These are phyloP conservation scores for Thermoascus crustaceus DNA, from an alignment of 2,329 filamentous ascomycete genomes.

Conservation along the genomic window DNA sequence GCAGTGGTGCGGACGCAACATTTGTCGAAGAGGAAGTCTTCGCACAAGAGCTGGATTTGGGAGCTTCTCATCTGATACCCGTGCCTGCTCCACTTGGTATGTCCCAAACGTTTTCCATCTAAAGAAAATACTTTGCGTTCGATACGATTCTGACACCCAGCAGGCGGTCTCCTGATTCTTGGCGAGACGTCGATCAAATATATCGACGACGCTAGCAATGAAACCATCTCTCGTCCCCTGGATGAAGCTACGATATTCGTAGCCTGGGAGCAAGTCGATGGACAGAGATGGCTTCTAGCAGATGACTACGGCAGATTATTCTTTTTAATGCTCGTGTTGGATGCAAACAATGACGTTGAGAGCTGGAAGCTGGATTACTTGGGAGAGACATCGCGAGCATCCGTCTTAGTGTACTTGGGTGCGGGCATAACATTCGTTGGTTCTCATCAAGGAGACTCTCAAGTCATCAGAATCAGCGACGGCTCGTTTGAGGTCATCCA, in stretches of 20 bases:
- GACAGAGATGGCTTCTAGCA: constrained; percentile 73
- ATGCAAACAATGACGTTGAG: constrained; percentile 56
- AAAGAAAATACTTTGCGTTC: constrained; percentile 43
- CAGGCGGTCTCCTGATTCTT: constrained; percentile 64
- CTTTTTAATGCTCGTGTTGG: constrained; percentile 68
- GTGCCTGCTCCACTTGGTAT: constrained; percentile 48
- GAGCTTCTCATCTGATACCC: constrained; percentile 55
- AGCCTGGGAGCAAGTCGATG: constrained; percentile 81
- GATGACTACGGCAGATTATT: constrained; percentile 86
- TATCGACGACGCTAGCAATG: constrained; percentile 67
- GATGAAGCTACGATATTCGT: constrained; percentile 76
- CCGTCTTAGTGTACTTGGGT: constrained; percentile 65
- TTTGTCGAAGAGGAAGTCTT: constrained; percentile 46
- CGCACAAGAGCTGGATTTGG: constrained; percentile 49
- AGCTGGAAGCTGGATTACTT: constrained; percentile 64
- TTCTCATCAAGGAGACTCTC: constrained; percentile 87
- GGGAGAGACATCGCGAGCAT: constrained; percentile 64
- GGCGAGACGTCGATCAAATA: constrained; percentile 79
- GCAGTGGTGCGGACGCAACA: constrained; percentile 44
- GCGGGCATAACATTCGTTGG: constrained; percentile 69
- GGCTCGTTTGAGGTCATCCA: constrained; percentile 62
- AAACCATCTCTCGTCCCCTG: constrained; percentile 56
- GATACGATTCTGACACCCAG: constrained; percentile 32
- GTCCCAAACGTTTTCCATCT: constrained; percentile 9
- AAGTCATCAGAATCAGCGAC: constrained; percentile 60